Evolutionary conservation across 2,329 filamentous ascomycete species (phyloP).

Genomic region (Teratosphaeria gauchensis): DNA sequence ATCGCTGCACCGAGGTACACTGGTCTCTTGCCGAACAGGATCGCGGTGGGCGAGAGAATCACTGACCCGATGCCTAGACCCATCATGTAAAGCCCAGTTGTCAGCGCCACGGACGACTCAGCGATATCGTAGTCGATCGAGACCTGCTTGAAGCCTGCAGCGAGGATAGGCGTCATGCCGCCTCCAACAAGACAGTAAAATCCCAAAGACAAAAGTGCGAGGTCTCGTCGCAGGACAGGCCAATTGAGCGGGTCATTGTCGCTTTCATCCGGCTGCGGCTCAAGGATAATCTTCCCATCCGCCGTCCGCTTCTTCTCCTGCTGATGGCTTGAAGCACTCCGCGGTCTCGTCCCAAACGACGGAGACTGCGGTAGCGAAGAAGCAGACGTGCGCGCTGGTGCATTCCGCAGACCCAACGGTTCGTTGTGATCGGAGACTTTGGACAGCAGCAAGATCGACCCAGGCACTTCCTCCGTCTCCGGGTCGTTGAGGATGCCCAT

Average conservation of each 20-base stretch:
- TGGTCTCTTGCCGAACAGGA: slow-evolving; percentile 80
- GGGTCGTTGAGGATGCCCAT: slow-evolving; percentile 78
- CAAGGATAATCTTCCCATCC: slow-evolving; percentile 75
- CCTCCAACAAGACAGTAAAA: slow-evolving; percentile 91
- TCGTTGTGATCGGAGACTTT: slow-evolving; percentile 49
- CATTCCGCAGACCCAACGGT: slow-evolving; percentile 50
- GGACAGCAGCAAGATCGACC: slow-evolving; percentile 52
- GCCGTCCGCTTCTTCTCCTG: slow-evolving; percentile 61
- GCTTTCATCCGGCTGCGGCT: slow-evolving; percentile 86
- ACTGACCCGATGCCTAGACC: slow-evolving; percentile 79
- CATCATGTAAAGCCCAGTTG: slow-evolving; percentile 90
- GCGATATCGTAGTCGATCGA: slow-evolving; percentile 56
- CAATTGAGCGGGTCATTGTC: slow-evolving; percentile 89
- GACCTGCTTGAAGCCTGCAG: slow-evolving; percentile 80
- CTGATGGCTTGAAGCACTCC: slow-evolving; percentile 24
- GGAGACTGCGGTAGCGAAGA: slow-evolving; percentile 40
- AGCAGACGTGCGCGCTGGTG: slow-evolving; percentile 51
- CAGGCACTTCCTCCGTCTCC: slow-evolving; percentile 75
- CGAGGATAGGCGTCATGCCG: slow-evolving; percentile 81
- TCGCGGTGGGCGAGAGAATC: slow-evolving; percentile 79
- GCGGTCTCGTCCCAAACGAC: background rate
- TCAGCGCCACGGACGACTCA: slow-evolving; percentile 67
- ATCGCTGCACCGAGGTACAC: slow-evolving; percentile 73
- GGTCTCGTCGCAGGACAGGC: slow-evolving; percentile 70
- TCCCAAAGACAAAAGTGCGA: slow-evolving; percentile 69